These are phyloP conservation scores for Senna tora DNA, from an alignment of 306 rosid genomes.

Conservation along the genomic window DNA sequence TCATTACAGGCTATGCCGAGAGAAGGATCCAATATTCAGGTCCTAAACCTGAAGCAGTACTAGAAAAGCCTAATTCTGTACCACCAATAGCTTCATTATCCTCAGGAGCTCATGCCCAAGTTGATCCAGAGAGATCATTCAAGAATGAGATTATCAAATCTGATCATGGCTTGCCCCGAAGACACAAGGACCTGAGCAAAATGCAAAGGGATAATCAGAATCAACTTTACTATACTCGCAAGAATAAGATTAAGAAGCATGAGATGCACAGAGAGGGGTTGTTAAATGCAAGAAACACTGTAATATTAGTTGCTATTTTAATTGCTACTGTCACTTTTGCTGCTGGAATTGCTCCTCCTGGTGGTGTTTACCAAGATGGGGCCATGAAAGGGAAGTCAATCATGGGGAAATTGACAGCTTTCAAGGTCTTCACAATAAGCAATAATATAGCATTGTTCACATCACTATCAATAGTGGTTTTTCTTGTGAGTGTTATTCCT, in stretches of 20 bases:
- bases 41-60: conserved; percentile 17
- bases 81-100: too few species aligned
- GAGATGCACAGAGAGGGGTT: conserved; percentile 65
- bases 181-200: conserved; percentile 40
- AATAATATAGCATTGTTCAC: conserved; percentile 60
- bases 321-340: conserved; percentile 75
- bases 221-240: too few species aligned
- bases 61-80: neutral
- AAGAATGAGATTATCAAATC: conserved; percentile 19
- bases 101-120: too few species aligned
- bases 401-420: conserved; percentile 48
- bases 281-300: conserved; percentile 74
- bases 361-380: conserved; percentile 60
- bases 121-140: conserved; percentile 24
- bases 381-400: conserved; percentile 51
- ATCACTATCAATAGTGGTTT: conserved; percentile 62
- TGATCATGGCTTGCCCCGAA: conserved; percentile 34
- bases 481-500: conserved; percentile 76
- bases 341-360: conserved; percentile 67
- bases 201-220: conserved; percentile 5
- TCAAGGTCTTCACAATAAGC: conserved; percentile 64
- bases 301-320: conserved; percentile 62
- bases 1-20: conserved; percentile 56
- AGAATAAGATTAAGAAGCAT: neutral
- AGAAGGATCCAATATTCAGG: conserved; percentile 41